These are phyloP conservation scores for Colletotrichum costaricense DNA, from an alignment of 2,329 filamentous ascomycete genomes.

Conservation along the genomic window DNA sequence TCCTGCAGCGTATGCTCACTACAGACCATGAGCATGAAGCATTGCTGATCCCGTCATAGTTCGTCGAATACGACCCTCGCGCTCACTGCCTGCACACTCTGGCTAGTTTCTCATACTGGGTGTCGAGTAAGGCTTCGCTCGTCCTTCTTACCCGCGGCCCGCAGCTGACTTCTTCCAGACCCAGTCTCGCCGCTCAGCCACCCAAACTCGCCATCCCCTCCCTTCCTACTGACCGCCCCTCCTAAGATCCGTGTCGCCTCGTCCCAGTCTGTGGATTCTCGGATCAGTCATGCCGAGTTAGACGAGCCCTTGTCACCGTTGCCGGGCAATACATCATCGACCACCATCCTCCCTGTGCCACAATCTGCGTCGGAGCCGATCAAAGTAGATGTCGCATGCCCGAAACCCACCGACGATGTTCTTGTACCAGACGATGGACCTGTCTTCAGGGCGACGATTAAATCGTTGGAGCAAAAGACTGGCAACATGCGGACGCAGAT, in stretches of 20 bases:
- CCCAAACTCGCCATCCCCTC: conserved; percentile 76
- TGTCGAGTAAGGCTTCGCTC: conserved; percentile 72
- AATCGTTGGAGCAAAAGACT: conserved; percentile 95
- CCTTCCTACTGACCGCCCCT: conserved; percentile 78
- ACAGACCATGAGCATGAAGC: not conserved
- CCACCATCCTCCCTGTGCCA: conserved; percentile 35
- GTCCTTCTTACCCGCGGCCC: not conserved
- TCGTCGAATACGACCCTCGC: conserved; percentile 96
- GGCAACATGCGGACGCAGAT: conserved; percentile 93
- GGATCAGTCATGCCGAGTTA: conserved; percentile 78
- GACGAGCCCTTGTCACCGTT: conserved; percentile 70
- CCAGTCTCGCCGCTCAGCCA: conserved; percentile 58
- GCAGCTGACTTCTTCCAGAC: conserved; percentile 50
- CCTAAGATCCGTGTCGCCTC: conserved; percentile 87
- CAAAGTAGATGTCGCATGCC: conserved; percentile 89
- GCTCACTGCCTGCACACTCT: conserved; percentile 90
- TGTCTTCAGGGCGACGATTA: conserved; percentile 95
- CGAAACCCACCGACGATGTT: conserved; percentile 87
- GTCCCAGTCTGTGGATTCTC: conserved; percentile 85
- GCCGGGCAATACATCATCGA: conserved; percentile 42
- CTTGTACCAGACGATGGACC: conserved; percentile 91
- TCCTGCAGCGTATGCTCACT: conserved; percentile 81
- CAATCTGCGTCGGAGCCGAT: conserved; percentile 61
- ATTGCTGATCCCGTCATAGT: conserved; percentile 62
- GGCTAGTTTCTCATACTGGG: conserved; percentile 95